Evolutionary conservation across 2,329 filamentous ascomycete genomes (phyloP), one percentile per base, ranked within the genome.

Genomic region (Hypoxylon sp.): DNA sequence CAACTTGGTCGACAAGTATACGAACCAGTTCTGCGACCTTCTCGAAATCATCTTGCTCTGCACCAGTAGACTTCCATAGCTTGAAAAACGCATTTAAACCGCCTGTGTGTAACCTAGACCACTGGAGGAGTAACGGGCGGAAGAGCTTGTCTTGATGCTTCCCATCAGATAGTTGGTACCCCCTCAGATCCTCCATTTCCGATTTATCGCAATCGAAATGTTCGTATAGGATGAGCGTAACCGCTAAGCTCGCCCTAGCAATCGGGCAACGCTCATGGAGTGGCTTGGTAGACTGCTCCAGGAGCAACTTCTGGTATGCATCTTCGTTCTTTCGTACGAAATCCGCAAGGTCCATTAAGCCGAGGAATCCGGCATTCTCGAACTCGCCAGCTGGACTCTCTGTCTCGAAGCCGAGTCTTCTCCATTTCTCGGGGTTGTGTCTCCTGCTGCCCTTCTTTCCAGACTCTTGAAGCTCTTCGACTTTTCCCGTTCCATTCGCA

Each of bases 291-390:
- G 93, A 91, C 80, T 99, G 96, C 80, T 99, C 96, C 36, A 98
- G 83, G 14, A 99, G 82, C 73, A 97, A 85, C 81, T 97, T 98
- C 78, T 97, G 94, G 73, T 97, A 98, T 10, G 89, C 89, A 76
- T 98, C 94, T 78, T 97, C 93, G 76, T 97, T 91, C 77, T 94
- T 97, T 75, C 92, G 89, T 52, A 97, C 93, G 78, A 93, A 99
- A 79, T 98, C 94, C 1, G 94, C 93, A 75, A 99, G 81, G 78
- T 99, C 96, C 94, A 99, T 98, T 88, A 99, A 93, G 28, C 96
- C 96, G 59, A 99, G 81, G 77, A 94, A 98, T 0, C 96, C 96
- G 28, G 92, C 91, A 41, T 88, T 84, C 19, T 93, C 90, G 76
- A 99, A 98, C 73, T 99, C 96, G 74, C 87, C 86, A 0, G 90